Conservation (phyloP, 2,329 filamentous ascomycete genomes). For the Trichoderma sp. region DNA sequence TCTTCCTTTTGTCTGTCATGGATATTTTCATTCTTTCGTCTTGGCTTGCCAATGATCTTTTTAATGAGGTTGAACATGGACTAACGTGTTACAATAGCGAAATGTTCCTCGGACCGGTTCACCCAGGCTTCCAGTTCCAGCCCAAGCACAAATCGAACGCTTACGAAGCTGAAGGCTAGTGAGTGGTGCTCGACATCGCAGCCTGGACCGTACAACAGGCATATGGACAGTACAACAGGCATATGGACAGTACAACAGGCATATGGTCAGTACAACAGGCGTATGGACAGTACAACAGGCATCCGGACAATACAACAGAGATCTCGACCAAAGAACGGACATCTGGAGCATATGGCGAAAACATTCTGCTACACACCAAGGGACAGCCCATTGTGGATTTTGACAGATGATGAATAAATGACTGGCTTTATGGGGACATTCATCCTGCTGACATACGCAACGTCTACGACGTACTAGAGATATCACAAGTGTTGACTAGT, state of each 20-base stretch:
- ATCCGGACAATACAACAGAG: too few species aligned
- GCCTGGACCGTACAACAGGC: not conserved
- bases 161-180: slow-evolving; percentile 74
- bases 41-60: not conserved
- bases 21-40: not conserved
- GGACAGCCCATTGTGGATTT: too few species aligned
- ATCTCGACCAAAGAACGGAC: too few species aligned
- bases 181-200: not conserved
- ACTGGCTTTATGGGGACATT: not conserved
- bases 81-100: slow-evolving; percentile 60
- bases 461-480: not conserved
- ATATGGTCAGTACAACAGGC: too few species aligned
- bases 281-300: too few species aligned
- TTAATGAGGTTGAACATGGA: not conserved
- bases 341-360: too few species aligned
- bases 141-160: slow-evolving; percentile 97
- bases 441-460: not conserved
- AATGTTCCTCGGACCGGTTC: slow-evolving; percentile 93
- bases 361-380: too few species aligned
- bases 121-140: slow-evolving; percentile 88
- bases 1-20: not conserved
- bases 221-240: too few species aligned
- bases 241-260: too few species aligned
- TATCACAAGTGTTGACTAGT: not conserved
- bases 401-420: not conserved